A percentile compares a stretch with the other conserved stretches of the same genome.
Conservation (phyloP, 306 rosid species). For the Prunus mume region DNA sequence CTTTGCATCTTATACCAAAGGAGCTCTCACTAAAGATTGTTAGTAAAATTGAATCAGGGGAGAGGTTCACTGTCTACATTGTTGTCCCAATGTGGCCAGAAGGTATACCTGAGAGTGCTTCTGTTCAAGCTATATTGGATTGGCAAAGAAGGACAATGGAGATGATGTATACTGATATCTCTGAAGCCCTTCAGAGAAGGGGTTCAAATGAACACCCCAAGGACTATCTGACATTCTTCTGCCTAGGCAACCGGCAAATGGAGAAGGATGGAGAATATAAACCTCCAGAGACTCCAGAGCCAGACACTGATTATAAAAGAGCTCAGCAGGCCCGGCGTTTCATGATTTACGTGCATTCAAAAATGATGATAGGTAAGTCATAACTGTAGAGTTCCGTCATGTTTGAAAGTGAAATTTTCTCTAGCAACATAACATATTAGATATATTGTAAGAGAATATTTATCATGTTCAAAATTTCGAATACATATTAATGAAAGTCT, state of each 20-base stretch:
- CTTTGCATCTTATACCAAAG: conserved; percentile 77
- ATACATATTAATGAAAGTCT: neutral
- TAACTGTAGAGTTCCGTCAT: neutral
- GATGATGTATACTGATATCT: conserved; percentile 81
- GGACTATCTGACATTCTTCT: conserved; percentile 68
- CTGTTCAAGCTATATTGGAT: conserved; percentile 79
- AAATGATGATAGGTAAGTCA: conserved; percentile 87
- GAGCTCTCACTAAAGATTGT: conserved; percentile 78
- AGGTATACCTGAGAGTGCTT: conserved; percentile 76
- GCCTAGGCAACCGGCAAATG: conserved; percentile 73
- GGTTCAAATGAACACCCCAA: conserved; percentile 44
- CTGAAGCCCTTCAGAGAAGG: conserved; percentile 49
- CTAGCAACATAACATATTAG: neutral
- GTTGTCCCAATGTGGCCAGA: conserved; percentile 97
- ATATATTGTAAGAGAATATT: neutral
- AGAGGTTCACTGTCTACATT: conserved; percentile 66
- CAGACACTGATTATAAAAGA: conserved; percentile 49
- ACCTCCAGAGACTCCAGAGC: conserved; percentile 59
- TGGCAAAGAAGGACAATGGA: conserved; percentile 86
- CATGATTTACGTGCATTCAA: conserved; percentile 96
- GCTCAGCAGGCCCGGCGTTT: conserved; percentile 67
- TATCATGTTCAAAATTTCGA: neutral
- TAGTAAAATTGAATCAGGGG: conserved; percentile 77
- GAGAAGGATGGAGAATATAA: conserved; percentile 28
- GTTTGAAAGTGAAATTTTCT: too few species aligned